phyloP scores from a whole-genome alignment of 495 filamentous ascomycete genomes.

The Talaromyces stipitatus region DNA sequence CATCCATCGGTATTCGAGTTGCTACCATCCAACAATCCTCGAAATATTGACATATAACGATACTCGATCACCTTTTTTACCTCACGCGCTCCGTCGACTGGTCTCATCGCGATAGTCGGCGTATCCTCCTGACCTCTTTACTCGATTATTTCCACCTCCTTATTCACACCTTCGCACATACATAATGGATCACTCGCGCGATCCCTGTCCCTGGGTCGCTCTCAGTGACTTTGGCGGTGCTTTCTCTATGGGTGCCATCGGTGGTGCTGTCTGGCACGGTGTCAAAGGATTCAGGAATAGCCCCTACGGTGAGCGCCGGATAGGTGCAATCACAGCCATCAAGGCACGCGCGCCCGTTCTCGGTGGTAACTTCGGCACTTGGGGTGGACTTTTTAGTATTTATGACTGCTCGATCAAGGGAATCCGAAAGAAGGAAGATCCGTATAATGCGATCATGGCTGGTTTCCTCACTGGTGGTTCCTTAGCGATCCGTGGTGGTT shows the following conservation, averaged over 20 bases:
- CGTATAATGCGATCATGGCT: slow-evolving; percentile 91
- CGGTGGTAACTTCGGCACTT: slow-evolving; percentile 95
- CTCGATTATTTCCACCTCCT: slow-evolving; percentile 3
- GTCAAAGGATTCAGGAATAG: slow-evolving; percentile 92
- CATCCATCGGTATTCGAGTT: not conserved
- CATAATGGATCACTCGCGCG: slow-evolving; percentile 86
- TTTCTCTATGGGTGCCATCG: slow-evolving; percentile 89
- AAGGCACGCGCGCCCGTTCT: slow-evolving; percentile 94
- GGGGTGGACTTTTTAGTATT: slow-evolving; percentile 90
- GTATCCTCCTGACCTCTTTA: not conserved
- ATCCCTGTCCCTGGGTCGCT: slow-evolving; percentile 95
- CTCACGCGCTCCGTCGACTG: not conserved
- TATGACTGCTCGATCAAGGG: slow-evolving; percentile 98
- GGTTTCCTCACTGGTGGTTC: slow-evolving; percentile 96
- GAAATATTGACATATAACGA: no score
- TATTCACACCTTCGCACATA: slow-evolving; percentile 10
- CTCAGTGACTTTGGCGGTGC: slow-evolving; percentile 96
- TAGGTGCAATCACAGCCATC: slow-evolving; percentile 93
- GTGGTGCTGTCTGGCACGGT: slow-evolving; percentile 95
- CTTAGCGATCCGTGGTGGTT: slow-evolving; percentile 82
- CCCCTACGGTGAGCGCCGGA: slow-evolving; percentile 85
- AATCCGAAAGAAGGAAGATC: slow-evolving; percentile 91
- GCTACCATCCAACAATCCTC: not conserved
- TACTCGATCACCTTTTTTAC: no score
- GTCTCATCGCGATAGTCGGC: not conserved